Evolutionary conservation across 192 early-diverging fungal genomes (phyloP).

Genomic region (Cladochytrium replicatum): DNA sequence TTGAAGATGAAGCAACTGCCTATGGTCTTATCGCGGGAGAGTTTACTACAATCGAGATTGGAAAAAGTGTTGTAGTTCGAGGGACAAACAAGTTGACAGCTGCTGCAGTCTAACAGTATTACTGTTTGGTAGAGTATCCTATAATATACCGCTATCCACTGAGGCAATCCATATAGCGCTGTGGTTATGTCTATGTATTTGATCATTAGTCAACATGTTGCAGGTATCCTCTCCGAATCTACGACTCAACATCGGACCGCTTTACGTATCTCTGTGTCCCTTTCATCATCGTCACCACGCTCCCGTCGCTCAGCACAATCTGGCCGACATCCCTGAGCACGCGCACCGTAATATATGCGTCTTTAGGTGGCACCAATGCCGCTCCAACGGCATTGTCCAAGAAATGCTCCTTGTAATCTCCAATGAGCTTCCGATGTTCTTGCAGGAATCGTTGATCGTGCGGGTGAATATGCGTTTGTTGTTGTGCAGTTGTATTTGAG

Average conservation of each 20-base stretch:
- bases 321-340: constrained; percentile 85
- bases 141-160: too few relatives aligned
- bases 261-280: constrained; percentile 79
- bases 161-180: too few relatives aligned
- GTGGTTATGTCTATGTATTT: too few relatives aligned
- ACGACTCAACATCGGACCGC: constrained; percentile 78
- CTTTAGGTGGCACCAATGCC: constrained; percentile 72
- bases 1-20: too few relatives aligned
- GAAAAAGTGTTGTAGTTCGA: too few relatives aligned
- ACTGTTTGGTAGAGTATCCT: too few relatives aligned
- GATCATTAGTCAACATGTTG: constrained; percentile 62
- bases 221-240: constrained; percentile 77
- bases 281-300: constrained; percentile 61
- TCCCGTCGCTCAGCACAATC: constrained; percentile 71
- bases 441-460: constrained; percentile 53
- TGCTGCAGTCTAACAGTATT: too few relatives aligned
- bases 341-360: constrained; percentile 85
- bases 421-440: constrained; percentile 55
- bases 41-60: too few relatives aligned
- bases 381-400: constrained; percentile 67
- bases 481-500: constrained; percentile 5
- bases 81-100: too few relatives aligned
- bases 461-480: too few relatives aligned
- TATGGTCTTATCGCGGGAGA: too few relatives aligned
- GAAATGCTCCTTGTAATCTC: constrained; percentile 52